Evolutionary conservation across 2,329 filamentous ascomycete genomes (phyloP).

Genomic region (Diaporthe eres): DNA sequence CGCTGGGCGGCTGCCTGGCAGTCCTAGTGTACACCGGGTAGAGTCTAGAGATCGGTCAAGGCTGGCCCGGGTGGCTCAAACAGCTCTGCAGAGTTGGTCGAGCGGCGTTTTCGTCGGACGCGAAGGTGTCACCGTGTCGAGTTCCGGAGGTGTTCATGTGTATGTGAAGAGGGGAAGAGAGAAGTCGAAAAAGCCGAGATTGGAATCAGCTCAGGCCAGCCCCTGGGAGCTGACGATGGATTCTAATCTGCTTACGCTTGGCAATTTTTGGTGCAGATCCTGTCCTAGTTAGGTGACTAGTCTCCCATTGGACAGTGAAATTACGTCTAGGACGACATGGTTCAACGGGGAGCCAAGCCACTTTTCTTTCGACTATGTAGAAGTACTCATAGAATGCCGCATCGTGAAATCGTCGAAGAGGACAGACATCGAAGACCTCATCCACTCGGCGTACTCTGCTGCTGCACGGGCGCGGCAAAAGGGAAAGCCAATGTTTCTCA

Average conservation of each 20-base stretch:
- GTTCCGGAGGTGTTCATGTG: background rate
- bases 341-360: background rate
- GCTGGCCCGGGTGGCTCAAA: background rate
- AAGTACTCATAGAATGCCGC: too few species aligned
- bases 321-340: background rate
- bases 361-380: background rate
- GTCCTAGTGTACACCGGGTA: background rate
- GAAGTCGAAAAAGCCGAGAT: background rate
- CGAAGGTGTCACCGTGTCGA: background rate
- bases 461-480: background rate
- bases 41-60: background rate
- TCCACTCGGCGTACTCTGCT: background rate
- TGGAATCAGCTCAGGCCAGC: background rate
- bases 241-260: slow-evolving; percentile 6
- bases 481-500: background rate
- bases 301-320: background rate
- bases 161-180: background rate
- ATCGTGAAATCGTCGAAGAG: background rate
- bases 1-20: background rate
- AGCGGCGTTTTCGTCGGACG: background rate
- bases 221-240: slow-evolving; percentile 3
- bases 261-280: background rate
- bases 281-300: background rate
- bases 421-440: background rate
- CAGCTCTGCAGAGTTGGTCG: background rate